A percentile compares a stretch with the other conserved stretches of the same genome.
Evolutionary conservation across 2,329 filamentous ascomycete genomes (phyloP).

Genomic region (Epichloe typhina): DNA sequence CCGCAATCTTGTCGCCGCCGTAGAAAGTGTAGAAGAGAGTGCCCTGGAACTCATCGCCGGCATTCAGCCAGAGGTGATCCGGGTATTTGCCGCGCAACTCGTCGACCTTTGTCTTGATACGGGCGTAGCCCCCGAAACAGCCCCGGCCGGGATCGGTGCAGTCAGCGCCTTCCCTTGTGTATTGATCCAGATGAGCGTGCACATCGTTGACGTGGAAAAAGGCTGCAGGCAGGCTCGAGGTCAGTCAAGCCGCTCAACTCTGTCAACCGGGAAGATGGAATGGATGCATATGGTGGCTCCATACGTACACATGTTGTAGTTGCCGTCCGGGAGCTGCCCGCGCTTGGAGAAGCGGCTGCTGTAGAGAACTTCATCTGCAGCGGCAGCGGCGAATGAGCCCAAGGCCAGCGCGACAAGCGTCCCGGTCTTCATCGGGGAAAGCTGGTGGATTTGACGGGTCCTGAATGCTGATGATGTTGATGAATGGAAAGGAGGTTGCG

Average conservation of each 20-base stretch:
- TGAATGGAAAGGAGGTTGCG: too few species aligned
- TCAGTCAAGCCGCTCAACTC: background rate
- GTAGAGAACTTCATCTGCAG: conserved; percentile 5
- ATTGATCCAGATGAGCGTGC: conserved; percentile 53
- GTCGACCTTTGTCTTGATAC: conserved; percentile 48
- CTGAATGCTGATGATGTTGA: too few species aligned
- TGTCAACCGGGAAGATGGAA: background rate
- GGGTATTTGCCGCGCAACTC: conserved; percentile 41
- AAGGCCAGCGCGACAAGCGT: conserved; percentile 3
- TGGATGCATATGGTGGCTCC: background rate
- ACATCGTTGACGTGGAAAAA: conserved; percentile 62
- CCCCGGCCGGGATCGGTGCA: conserved; percentile 42
- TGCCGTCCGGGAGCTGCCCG: conserved; percentile 5
- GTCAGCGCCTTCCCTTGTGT: conserved; percentile 46
- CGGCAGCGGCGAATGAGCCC: background rate
- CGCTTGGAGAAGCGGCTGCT: conserved; percentile 5
- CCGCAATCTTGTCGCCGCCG: conserved; percentile 53
- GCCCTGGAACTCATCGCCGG: conserved; percentile 57
- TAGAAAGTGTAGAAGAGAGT: conserved; percentile 57
- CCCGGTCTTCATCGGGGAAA: background rate
- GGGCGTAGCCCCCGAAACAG: conserved; percentile 52
- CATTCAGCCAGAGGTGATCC: conserved; percentile 51
- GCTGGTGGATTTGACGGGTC: too few species aligned
- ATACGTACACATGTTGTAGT: conserved; percentile 5
- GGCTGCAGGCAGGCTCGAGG: conserved; percentile 17